phyloP scores from a whole-genome alignment of 129 eudicot species.

The Lactuca sativa region DNA sequence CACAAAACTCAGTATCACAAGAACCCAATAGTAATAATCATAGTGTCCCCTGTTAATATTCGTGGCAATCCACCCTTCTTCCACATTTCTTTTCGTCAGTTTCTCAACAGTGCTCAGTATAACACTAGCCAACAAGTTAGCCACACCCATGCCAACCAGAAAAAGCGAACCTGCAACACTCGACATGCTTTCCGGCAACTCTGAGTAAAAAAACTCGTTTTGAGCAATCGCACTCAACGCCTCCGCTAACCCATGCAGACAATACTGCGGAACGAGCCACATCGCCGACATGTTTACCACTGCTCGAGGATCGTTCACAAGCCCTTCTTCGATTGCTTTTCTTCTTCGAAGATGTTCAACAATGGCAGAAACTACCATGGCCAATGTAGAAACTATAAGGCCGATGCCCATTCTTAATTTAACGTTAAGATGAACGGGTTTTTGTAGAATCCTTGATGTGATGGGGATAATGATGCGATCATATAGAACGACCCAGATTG shows the following conservation, averaged over 20 bases:
- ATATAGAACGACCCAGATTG: constrained; percentile 47
- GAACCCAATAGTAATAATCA: constrained; percentile 52
- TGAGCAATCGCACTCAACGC: constrained; percentile 47
- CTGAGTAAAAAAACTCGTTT: constrained; percentile 51
- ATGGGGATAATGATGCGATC: constrained; percentile 45
- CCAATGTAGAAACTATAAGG: constrained; percentile 40
- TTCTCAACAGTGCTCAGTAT: constrained; percentile 30
- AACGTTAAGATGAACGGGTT: constrained; percentile 35
- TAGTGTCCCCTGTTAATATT: constrained; percentile 51
- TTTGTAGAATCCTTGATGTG: constrained; percentile 20
- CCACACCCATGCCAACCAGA: constrained; percentile 45
- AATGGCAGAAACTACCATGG: constrained; percentile 43
- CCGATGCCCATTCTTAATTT: constrained; percentile 54
- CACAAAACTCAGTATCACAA: constrained; percentile 48
- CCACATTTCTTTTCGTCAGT: constrained; percentile 29
- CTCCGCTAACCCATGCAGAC: constrained; percentile 48
- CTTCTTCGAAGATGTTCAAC: constrained; percentile 44
- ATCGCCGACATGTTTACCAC: constrained; percentile 47
- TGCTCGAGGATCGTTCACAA: constrained; percentile 28
- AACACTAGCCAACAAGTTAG: constrained; percentile 48
- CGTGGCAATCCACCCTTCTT: constrained; percentile 46
- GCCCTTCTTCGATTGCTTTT: constrained; percentile 36
- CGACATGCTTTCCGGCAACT: constrained; percentile 59
- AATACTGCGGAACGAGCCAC: constrained; percentile 44
- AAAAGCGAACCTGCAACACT: constrained; percentile 44